phyloP scores from a whole-genome alignment of 805 yeast genomes.

The Cyberlindnera maritima region DNA sequence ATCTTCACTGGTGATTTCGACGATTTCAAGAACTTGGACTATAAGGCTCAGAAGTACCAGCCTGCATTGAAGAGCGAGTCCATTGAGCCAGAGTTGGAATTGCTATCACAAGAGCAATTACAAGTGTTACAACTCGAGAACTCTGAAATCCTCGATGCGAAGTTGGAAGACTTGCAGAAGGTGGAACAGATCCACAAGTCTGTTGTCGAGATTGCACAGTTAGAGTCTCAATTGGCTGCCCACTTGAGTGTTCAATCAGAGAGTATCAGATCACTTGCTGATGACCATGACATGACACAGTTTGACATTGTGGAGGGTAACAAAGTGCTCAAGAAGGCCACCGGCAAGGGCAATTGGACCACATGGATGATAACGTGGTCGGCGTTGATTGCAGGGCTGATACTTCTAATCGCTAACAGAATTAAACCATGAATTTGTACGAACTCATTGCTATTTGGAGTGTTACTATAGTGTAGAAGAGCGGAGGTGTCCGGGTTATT shows the following conservation, averaged over 20 bases:
- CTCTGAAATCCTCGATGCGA: constrained; percentile 48
- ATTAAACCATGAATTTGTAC: constrained; percentile 4
- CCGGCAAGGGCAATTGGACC: constrained; percentile 57
- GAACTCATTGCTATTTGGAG: too few relatives aligned
- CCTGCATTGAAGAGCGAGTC: neutral
- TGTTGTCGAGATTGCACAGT: constrained; percentile 67
- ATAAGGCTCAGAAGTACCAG: constrained; percentile 21
- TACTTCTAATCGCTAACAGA: constrained; percentile 41
- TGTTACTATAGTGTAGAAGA: too few relatives aligned
- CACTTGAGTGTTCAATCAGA: constrained; percentile 74
- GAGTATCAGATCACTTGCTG: constrained; percentile 58
- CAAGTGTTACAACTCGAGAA: constrained; percentile 60
- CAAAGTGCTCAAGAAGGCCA: constrained; percentile 64
- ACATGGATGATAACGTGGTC: constrained; percentile 54
- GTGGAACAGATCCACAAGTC: constrained; percentile 60
- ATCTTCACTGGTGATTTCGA: constrained; percentile 19
- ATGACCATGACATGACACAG: constrained; percentile 65
- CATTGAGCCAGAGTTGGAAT: constrained; percentile 20
- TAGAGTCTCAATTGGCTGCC: constrained; percentile 71
- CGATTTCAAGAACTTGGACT: constrained; percentile 15
- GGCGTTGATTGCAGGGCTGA: constrained; percentile 53
- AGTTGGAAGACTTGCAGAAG: constrained; percentile 57
- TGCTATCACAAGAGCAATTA: constrained; percentile 47
- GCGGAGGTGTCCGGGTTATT: neutral
- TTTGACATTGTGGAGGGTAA: constrained; percentile 71